Evolutionary conservation across 352 stramenopile genomes (phyloP), one percentile per base, ranked within the genome.

Genomic region (Phytophthora sp.): DNA sequence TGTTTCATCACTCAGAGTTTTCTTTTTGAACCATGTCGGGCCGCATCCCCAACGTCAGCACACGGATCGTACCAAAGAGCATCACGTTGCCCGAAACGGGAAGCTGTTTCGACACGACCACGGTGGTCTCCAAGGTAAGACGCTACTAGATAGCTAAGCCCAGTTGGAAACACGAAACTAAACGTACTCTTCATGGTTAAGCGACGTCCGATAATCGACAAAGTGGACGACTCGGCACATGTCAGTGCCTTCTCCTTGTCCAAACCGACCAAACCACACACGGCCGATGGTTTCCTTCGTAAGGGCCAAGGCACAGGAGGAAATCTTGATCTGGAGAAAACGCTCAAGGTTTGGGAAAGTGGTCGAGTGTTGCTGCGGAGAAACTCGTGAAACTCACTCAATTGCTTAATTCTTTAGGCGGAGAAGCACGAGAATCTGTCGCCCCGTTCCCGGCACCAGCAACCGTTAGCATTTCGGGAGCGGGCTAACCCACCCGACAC

Each of bases 21-120:
- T 42, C 13, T 11, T 23, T 51, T 54, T 21, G 20, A 39, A 66
- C 20, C 53, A 88, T 87, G 74, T 80, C 82, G 50, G 66, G 76
- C 29, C 83, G 84, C 56, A 94, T 94, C 44, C 84, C 86, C 8
- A 94, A 94, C 55, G 84, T 93, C 46, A 92, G 75, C 76, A 94
- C 85, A 45, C 82, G 84, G 35, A 90, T 94, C 55, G 86, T 93
- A 63, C 83, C 86, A 15, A 91, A 91, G 57, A 83, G 76, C 23
- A 78, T 91, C 36, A 47, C 84, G 18, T 59, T 97, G 23, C 79
- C 83, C 7, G 91, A 98, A 76, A 98, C 95, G 0, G 94, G 94
- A 12, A 98, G 94, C 55, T 98, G 95, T 69, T 98, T 99, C 61
- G 96, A 99, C 75, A 94, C 90, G 26, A 99, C 96, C 1, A 63